Base-by-base conservation (phyloP, 345 rosid genomes). In the Ceriops zippeliana region DNA sequence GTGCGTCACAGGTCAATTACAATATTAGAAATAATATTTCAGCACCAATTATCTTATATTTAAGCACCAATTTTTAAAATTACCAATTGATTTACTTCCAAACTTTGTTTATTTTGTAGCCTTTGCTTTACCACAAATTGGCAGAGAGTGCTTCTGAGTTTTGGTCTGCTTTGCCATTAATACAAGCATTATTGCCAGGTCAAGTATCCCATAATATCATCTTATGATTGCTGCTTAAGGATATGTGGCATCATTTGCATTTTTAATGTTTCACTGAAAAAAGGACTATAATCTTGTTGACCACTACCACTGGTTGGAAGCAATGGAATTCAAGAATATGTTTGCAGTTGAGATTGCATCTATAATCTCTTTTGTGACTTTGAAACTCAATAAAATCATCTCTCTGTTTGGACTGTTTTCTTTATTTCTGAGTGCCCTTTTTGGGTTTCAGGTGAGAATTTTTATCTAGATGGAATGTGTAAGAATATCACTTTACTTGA, bases 181-280 rank as follows among this genome's bases (percentile, higher is more conserved):
- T 88, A 63, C 96, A 88, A 82, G 93, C 90, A 42, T 75, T 90
- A 71, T 79, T 90, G 68, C 93, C 93, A 86, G 96, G 96, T 87
- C 63, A 62, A 71, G 65, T 70, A n/a, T 75, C 17, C 49, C 31
- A 53, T 54, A 52, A 38, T 69, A 47, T 32, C 66, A 49, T 58
- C 27, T 53, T 52, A 9, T 27, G 19, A 21, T 59, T 73, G 15
- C 21, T 15, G 19, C 57, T 56, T 16, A 34, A 58, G 72, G 63
- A 53, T 65, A 66, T 26, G 59, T 57, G 61, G 20, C 30, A 6
- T 37, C 52, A 26, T 35, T 16, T 38, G 49, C 51, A 52, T 63
- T 56, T 7, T 26, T 51, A 17, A 19, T 16, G 11, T 35, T 38
- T 66, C 6, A 9, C 24, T 22, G 59, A 22, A 21, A 24, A 13